Percentiles rank a stretch among this genome's conserved stretches.
phyloP scores from a whole-genome alignment of 2,329 filamentous ascomycete species.

The Botryotinia narcissicola region DNA sequence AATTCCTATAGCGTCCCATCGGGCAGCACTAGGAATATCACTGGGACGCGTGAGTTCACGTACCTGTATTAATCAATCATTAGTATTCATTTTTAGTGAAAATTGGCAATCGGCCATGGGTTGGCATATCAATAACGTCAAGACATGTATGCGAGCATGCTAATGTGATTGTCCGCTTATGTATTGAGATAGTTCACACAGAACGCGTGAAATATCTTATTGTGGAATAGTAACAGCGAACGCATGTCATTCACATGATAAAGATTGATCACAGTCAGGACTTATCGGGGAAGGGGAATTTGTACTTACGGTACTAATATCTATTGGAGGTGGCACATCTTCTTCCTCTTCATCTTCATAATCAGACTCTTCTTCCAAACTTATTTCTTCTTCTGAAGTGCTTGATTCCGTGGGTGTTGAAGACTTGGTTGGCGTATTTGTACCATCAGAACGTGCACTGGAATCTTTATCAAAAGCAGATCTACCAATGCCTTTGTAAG shows the following conservation, averaged over 20 bases:
- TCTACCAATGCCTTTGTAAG: slow-evolving; percentile 35
- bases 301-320: slow-evolving; percentile 36
- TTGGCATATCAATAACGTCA: background rate
- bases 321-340: slow-evolving; percentile 28
- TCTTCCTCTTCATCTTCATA: slow-evolving; percentile 37
- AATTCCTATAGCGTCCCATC: slow-evolving; percentile 54
- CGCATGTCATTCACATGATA: background rate
- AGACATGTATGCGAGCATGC: background rate
- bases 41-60: slow-evolving; percentile 40
- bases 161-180: background rate
- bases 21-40: slow-evolving; percentile 48
- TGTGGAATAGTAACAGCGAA: background rate
- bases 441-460: slow-evolving; percentile 28
- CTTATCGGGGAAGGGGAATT: background rate
- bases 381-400: slow-evolving; percentile 37
- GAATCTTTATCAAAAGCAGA: slow-evolving; percentile 26
- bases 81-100: background rate
- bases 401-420: slow-evolving; percentile 34
- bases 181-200: background rate
- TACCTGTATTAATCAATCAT: slow-evolving; percentile 29
- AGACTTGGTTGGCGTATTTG: slow-evolving; percentile 21
- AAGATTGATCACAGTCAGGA: background rate
- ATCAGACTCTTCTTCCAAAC: slow-evolving; percentile 38
- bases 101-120: background rate
- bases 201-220: background rate